Percentiles rank a stretch among this genome's conserved stretches.
These are phyloP conservation scores for Sporothrix pallida DNA, from an alignment of 2,329 filamentous ascomycete species.

Conservation along the genomic window DNA sequence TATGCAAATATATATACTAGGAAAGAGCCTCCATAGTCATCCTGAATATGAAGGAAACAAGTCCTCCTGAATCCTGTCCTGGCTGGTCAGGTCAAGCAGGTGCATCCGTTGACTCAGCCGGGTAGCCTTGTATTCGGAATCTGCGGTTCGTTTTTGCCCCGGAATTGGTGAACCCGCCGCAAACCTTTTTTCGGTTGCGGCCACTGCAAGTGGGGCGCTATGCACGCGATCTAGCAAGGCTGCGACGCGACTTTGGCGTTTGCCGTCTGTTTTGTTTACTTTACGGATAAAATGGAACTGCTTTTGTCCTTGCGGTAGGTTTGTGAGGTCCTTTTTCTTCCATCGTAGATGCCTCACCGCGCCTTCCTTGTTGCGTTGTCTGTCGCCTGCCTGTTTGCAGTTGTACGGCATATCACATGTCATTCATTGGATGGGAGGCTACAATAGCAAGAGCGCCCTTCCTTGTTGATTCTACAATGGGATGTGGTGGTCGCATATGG, in stretches of 20 bases:
- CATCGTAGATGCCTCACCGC: background rate
- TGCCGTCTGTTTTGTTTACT: constrained; percentile 26
- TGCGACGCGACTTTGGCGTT: constrained; percentile 27
- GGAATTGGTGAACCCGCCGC: background rate
- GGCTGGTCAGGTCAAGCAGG: background rate
- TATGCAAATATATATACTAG: too few relatives aligned
- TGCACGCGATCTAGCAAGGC: constrained; percentile 32
- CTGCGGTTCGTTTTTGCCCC: background rate
- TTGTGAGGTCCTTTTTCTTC: background rate
- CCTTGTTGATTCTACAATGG: constrained; percentile 1
- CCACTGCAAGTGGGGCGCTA: constrained; percentile 17
- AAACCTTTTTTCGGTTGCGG: background rate
- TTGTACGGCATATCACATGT: background rate
- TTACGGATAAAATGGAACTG: constrained; percentile 8
- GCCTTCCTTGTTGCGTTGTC: background rate
- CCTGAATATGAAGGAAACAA: too few relatives aligned
- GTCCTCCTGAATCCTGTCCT: background rate
- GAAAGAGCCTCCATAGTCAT: too few relatives aligned
- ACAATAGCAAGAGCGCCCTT: constrained; percentile 14
- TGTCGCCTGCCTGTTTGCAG: background rate
- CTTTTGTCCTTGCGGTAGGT: background rate
- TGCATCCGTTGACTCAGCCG: constrained; percentile 30
- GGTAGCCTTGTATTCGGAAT: constrained; percentile 27
- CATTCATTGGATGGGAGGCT: background rate
- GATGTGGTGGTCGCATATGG: background rate